Percentiles rank a stretch among this genome's conserved stretches.
Evolutionary conservation across 2,329 filamentous ascomycete species (phyloP).

Genomic region (Alternaria sp.): DNA sequence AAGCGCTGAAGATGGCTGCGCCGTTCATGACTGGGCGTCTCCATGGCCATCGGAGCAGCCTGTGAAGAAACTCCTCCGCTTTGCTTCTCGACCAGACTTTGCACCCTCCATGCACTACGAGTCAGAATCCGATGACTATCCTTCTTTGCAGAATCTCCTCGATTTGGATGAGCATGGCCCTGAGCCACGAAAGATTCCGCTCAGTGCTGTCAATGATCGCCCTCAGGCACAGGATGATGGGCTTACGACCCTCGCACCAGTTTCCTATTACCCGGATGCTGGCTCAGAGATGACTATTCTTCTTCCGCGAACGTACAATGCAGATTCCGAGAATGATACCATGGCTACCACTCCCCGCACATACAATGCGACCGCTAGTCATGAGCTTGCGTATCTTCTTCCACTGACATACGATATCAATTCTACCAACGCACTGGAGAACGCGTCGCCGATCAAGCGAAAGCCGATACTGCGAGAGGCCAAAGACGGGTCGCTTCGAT

Average conservation of each 20-base stretch:
- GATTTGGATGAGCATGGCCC: background rate
- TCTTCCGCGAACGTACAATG: background rate
- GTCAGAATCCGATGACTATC: background rate
- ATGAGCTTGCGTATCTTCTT: background rate
- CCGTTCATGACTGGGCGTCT: background rate
- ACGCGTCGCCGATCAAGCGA: too few species aligned
- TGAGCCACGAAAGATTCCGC: background rate
- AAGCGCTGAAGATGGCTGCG: background rate
- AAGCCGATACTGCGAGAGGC: background rate
- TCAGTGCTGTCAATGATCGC: accelerated
- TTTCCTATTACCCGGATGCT: background rate
- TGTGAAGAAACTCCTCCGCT: background rate
- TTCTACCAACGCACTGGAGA: background rate
- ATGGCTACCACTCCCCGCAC: accelerated
- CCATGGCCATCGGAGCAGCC: background rate
- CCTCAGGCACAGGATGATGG: background rate
- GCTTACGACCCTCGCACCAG: background rate
- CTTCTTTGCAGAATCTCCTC: background rate
- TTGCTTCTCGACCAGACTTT: background rate
- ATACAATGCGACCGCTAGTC: accelerated
- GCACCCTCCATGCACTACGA: background rate
- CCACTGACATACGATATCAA: background rate
- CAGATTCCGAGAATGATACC: accelerated
- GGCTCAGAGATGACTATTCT: background rate
- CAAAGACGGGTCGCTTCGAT: background rate